A percentile compares a stretch with the other conserved stretches of the same genome.
Conservation (phyloP, 495 filamentous ascomycete species). For the Copromyces sp. region DNA sequence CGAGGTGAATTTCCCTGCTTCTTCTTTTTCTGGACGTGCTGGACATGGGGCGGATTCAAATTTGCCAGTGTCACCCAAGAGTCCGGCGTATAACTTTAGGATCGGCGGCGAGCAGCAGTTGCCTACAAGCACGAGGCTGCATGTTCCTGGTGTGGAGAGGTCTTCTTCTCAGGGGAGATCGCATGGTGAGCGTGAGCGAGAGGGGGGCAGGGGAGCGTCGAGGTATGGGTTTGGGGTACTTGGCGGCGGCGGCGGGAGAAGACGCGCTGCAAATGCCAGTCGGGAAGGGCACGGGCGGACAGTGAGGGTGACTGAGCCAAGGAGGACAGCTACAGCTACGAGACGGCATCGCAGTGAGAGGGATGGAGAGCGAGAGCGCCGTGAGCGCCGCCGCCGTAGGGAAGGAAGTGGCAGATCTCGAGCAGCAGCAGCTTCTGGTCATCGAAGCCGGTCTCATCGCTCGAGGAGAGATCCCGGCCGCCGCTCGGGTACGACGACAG, state of each 20-base stretch:
- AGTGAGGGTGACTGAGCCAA: not conserved
- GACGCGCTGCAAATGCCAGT: not conserved
- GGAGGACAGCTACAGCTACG: not conserved
- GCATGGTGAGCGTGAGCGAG: conserved; percentile 1
- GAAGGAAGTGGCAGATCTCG: conserved; percentile 8
- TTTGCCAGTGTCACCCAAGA: conserved; percentile 28
- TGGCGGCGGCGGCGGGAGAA: not conserved
- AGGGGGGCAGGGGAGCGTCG: conserved; percentile 10
- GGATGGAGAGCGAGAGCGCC: conserved; percentile 14
- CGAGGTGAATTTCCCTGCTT: conserved; percentile 7
- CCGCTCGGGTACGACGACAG: not conserved
- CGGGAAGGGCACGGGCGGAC: not conserved
- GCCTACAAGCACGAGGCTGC: conserved; percentile 29
- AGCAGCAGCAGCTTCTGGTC: not conserved
- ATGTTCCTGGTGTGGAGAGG: conserved; percentile 29
- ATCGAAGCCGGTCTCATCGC: not conserved
- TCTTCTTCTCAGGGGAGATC: not conserved
- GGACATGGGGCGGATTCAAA: too few relatives aligned
- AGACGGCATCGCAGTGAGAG: conserved; percentile 10
- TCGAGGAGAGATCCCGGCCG: not conserved
- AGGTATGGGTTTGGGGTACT: not conserved
- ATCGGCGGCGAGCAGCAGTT: conserved; percentile 25
- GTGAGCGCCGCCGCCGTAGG: conserved; percentile 7
- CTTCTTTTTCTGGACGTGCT: too few relatives aligned
- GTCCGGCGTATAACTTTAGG: conserved; percentile 20